Evolutionary conservation across 768 basidiomycete species (phyloP), one percentile per base, ranked within the genome.

Genomic region (Mycena maculata): DNA sequence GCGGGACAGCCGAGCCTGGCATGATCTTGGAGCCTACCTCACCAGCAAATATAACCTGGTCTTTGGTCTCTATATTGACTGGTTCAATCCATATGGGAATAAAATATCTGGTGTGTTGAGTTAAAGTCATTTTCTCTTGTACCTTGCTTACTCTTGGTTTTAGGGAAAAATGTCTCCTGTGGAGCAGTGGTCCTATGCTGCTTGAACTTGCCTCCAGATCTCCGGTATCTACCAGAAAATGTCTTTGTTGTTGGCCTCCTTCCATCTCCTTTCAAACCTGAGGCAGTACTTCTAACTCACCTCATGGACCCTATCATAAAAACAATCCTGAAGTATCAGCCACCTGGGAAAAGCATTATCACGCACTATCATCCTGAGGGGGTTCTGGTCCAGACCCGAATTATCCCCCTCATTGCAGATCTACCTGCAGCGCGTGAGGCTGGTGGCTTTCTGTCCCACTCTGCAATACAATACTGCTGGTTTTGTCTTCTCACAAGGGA

Each of bases 61-160:
- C 1, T 77, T 70, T 50, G 74, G 67, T n/a, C 41, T 77, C 20
- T 77, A 63, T n/a, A 47, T 76, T 18, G 72, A 77, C 47, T 76
- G 73, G 73, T 77, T 77, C 58, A 77, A 77, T 52, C 74, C 71
- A 0, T 65, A 60, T 0, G 28, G 52, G 3, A 77, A n/a, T n/a
- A n/a, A n/a, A n/a, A n/a, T n/a, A n/a, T n/a, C n/a, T n/a, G n/a
- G n/a, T n/a, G n/a, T n/a, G 75, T 50, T 72, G 73, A 50, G 71
- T 59, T 44, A 65, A 74, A 2, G 67, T 72, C 16, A 68, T 41
- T n/a, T n/a, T n/a, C n/a, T n/a, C n/a, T n/a, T n/a, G n/a, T n/a
- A n/a, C n/a, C n/a, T n/a, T n/a, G n/a, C n/a, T n/a, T n/a, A n/a
- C n/a, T n/a, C n/a, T n/a, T 44, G 50, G 22, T 20, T 30, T 18